Conservation (phyloP, 2,329 filamentous ascomycete species). For the Alternaria gaisen region DNA sequence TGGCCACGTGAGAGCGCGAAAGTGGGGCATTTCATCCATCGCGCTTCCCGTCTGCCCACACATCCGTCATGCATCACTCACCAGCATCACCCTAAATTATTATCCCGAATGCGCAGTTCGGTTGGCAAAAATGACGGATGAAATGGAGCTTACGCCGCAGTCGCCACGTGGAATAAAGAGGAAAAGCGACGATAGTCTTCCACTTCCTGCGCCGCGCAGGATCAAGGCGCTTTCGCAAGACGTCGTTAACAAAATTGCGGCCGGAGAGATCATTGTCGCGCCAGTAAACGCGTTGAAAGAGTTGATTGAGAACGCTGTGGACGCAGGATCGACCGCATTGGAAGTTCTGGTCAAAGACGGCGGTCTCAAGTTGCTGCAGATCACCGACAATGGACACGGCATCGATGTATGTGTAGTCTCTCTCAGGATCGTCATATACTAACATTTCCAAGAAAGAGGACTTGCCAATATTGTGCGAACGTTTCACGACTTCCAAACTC, state of each 20-base stretch:
- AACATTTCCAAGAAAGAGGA: conserved; percentile 77
- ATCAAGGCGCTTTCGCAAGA: conserved; percentile 85
- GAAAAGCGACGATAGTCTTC: conserved; percentile 46
- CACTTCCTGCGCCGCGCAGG: conserved; percentile 52
- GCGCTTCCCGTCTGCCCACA: conserved; percentile 17
- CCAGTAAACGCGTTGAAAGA: conserved; percentile 97
- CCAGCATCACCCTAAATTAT: conserved; percentile 14
- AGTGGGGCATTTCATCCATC: conserved; percentile 28
- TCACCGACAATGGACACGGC: conserved; percentile 95
- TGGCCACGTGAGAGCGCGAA: conserved; percentile 31
- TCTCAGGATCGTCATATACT: conserved; percentile 5
- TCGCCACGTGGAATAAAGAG: conserved; percentile 49
- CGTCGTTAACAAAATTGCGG: conserved; percentile 98
- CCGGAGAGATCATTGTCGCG: conserved; percentile 97
- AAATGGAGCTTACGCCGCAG: conserved; percentile 39
- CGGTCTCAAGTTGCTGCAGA: conserved; percentile 92
- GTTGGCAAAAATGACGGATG: conserved; percentile 34
- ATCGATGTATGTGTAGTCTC: conserved; percentile 74
- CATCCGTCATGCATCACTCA: conserved; percentile 2
- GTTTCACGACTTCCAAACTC: conserved; percentile 96
- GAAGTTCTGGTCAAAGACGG: conserved; percentile 95
- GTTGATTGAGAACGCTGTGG: conserved; percentile 94
- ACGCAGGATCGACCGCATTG: conserved; percentile 91
- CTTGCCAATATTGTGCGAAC: conserved; percentile 87
- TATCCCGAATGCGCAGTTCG: background rate